Conservation (phyloP, 1,284 basidiomycete species). For the Cutaneotrichosporon arboriforme region DNA sequence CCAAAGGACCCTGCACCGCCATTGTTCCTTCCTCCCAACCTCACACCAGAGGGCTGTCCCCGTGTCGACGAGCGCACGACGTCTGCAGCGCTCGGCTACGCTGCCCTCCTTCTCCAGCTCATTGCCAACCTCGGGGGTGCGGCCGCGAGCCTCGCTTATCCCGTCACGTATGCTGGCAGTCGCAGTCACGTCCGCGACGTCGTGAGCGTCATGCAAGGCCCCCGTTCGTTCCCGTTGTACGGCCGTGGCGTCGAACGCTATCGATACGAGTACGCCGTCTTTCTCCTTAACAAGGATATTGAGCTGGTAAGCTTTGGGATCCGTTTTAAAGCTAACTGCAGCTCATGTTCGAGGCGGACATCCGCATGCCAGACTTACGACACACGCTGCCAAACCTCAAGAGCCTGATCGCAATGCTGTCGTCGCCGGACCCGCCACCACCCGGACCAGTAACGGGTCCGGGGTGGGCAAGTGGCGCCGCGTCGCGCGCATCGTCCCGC, state of each 20-base stretch:
- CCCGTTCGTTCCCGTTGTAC: conserved; percentile 88
- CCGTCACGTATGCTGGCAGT: conserved; percentile 80
- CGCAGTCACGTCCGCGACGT: conserved; percentile 81
- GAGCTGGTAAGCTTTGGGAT: conserved; percentile 63
- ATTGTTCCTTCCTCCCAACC: conserved; percentile 59
- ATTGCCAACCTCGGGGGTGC: conserved; percentile 65
- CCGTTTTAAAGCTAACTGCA: conserved; percentile 40
- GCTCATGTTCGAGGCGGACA: conserved; percentile 83
- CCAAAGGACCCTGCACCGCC: conserved; percentile 80
- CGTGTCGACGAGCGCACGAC: conserved; percentile 76
- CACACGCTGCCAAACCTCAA: conserved; percentile 96
- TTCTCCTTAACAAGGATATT: conserved; percentile 93
- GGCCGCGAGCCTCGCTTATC: conserved; percentile 64
- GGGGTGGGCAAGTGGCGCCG: conserved; percentile 16
- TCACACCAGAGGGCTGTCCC: conserved; percentile 31
- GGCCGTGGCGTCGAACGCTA: conserved; percentile 91
- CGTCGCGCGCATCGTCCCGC: conserved; percentile 11
- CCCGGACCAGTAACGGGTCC: conserved; percentile 17
- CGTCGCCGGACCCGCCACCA: conserved; percentile 29
- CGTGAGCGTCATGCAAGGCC: conserved; percentile 88
- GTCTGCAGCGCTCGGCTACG: conserved; percentile 80
- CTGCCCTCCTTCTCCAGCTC: conserved; percentile 73
- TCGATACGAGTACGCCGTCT: conserved; percentile 96
- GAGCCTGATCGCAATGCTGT: conserved; percentile 78
- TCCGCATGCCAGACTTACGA: conserved; percentile 83